These are phyloP conservation scores for Kwoniella pini DNA, from an alignment of 768 basidiomycete genomes.

Conservation along the genomic window DNA sequence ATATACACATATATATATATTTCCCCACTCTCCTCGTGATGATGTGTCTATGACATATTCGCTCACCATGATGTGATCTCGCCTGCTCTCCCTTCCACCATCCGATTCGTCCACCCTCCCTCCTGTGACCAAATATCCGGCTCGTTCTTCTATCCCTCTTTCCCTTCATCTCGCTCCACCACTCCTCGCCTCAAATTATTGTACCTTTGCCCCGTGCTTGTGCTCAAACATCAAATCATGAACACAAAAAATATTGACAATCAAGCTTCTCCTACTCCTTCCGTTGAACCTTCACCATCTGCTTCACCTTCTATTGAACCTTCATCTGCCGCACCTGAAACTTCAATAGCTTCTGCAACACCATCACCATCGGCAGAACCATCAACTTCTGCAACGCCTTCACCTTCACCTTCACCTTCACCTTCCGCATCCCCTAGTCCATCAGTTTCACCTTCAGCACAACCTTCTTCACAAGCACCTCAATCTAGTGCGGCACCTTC, in stretches of 20 bases:
- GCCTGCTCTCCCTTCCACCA: too few relatives aligned
- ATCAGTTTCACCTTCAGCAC: conserved; percentile 8
- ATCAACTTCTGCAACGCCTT: conserved; percentile 1
- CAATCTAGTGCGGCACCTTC: conserved; percentile 6
- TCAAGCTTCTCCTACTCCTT: conserved; percentile 3
- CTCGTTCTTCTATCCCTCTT: too few relatives aligned
- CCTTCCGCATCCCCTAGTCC: conserved; percentile 11
- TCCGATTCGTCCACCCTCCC: too few relatives aligned
- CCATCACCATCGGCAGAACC: conserved; percentile 1
- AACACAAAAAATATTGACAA: conserved; percentile 6
- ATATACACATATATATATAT: too few relatives aligned
- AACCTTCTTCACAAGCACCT: conserved; percentile 12
- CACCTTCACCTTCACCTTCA: conserved; percentile 4
- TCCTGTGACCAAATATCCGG: too few relatives aligned
- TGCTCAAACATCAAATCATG: background rate
- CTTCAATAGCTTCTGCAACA: conserved; percentile 4
- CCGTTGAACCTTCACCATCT: conserved; percentile 1
- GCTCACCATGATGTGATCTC: too few relatives aligned
- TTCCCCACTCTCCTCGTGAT: too few relatives aligned
- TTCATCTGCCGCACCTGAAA: conserved; percentile 2
- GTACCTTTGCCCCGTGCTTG: too few relatives aligned
- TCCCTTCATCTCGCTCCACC: too few relatives aligned
- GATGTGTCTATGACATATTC: too few relatives aligned
- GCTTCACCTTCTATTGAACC: background rate
- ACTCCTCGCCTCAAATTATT: too few relatives aligned